Evolutionary conservation across 2,329 filamentous ascomycete species (phyloP).

Genomic region (Pseudopyricularia cyperi): DNA sequence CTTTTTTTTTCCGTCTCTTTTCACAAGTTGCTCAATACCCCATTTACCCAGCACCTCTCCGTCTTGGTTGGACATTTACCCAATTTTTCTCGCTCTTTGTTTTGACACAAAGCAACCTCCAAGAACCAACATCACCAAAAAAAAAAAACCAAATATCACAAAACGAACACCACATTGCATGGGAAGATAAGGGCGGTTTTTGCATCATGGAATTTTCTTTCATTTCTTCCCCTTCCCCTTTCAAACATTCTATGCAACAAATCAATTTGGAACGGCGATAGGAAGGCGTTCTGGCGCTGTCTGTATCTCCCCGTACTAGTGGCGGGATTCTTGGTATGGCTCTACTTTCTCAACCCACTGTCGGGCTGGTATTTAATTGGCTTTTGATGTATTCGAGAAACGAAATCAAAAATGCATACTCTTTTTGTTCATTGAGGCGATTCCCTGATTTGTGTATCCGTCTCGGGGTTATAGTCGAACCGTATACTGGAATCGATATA

Average conservation of each 20-base stretch:
- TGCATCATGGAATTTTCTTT: neutral
- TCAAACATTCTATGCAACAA: neutral
- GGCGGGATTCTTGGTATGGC: neutral
- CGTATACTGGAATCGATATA: too few relatives aligned
- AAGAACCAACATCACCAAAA: too few relatives aligned
- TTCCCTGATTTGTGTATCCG: neutral
- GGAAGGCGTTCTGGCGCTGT: neutral
- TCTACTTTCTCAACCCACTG: neutral
- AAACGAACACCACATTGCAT: constrained; percentile 1
- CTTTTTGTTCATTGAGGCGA: neutral
- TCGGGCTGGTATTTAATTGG: neutral
- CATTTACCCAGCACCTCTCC: too few relatives aligned
- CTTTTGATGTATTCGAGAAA: neutral
- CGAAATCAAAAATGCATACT: neutral
- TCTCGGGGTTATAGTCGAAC: too few relatives aligned
- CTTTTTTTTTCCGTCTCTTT: too few relatives aligned
- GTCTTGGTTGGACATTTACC: too few relatives aligned
- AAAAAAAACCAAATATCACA: neutral
- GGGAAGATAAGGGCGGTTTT: neutral
- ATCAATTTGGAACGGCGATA: neutral
- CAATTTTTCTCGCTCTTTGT: too few relatives aligned
- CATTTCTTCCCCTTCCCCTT: neutral
- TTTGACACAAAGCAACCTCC: too few relatives aligned
- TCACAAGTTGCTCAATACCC: neutral
- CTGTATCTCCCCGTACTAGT: neutral